Percentiles rank a stretch among this genome's conserved stretches.
phyloP scores from a whole-genome alignment of 805 yeast species.

The Saccharomycopsis fibuligera region DNA sequence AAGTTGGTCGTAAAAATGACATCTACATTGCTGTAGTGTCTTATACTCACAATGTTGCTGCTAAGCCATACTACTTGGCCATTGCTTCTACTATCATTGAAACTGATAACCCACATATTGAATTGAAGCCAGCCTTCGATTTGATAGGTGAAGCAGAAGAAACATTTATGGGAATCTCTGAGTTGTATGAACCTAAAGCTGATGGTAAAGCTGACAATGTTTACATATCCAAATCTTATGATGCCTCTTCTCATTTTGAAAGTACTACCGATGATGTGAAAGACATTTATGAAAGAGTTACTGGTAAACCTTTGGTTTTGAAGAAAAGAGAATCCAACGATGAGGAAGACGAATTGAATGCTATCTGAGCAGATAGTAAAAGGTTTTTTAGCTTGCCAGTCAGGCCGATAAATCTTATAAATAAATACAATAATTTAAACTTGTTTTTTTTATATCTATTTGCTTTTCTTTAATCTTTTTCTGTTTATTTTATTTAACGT shows the following conservation, averaged over 20 bases:
- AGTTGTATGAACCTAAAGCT: slow-evolving; percentile 75
- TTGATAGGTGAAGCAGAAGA: slow-evolving; percentile 69
- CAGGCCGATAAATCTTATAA: not conserved
- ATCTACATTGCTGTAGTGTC: slow-evolving; percentile 90
- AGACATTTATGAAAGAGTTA: slow-evolving; percentile 85
- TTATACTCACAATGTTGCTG: slow-evolving; percentile 81
- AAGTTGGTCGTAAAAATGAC: slow-evolving; percentile 86
- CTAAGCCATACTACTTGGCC: slow-evolving; percentile 85
- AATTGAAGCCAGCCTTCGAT: slow-evolving; percentile 90
- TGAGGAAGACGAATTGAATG: slow-evolving; percentile 44
- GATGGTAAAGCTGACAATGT: slow-evolving; percentile 79
- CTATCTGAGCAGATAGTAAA: slow-evolving; percentile 4
- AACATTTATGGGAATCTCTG: slow-evolving; percentile 90
- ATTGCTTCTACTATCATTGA: slow-evolving; percentile 92
- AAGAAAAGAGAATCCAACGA: slow-evolving; percentile 67
- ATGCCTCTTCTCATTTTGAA: slow-evolving; percentile 93
- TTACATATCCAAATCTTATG: slow-evolving; percentile 83
- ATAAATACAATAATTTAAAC: not conserved
- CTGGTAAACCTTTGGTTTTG: slow-evolving; percentile 85
- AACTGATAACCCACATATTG: slow-evolving; percentile 74
- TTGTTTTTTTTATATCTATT: not conserved
- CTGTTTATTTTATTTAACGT: no score
- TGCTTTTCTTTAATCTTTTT: no score
- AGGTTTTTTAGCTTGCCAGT: not conserved
- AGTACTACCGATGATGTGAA: slow-evolving; percentile 94